Percentiles rank a stretch among this genome's conserved stretches.
Evolutionary conservation across 441 rosid species (phyloP).

Genomic region (Erysimum cheiri): DNA sequence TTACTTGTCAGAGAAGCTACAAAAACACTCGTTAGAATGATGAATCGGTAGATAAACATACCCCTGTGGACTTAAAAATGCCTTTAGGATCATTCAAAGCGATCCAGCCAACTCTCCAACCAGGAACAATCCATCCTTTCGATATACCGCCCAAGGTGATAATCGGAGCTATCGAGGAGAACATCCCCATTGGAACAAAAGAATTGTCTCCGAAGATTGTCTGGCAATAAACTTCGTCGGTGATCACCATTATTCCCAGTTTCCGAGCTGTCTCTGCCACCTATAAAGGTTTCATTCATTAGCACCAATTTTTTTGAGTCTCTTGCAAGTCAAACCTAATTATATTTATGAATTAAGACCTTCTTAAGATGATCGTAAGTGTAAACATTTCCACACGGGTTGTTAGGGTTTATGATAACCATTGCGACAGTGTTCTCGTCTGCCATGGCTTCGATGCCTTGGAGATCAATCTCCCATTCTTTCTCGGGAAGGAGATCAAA

Average conservation of each 20-base stretch:
- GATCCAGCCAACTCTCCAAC: constrained; percentile 78
- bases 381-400: constrained; percentile 72
- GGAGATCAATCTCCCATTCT: constrained; percentile 69
- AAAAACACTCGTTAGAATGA: not conserved
- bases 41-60: not conserved
- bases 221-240: constrained; percentile 71
- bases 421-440: constrained; percentile 63
- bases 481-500: constrained; percentile 66
- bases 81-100: constrained; percentile 53
- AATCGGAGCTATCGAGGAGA: constrained; percentile 62
- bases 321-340: no score
- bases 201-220: constrained; percentile 57
- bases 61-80: constrained; percentile 54
- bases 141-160: constrained; percentile 68
- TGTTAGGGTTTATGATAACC: constrained; percentile 62
- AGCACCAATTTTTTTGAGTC: not conserved
- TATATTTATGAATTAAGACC: constrained; percentile 37
- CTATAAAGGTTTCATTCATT: constrained; percentile 33
- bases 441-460: constrained; percentile 53
- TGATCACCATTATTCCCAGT: constrained; percentile 70
- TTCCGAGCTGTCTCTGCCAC: constrained; percentile 62
- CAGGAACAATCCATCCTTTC: constrained; percentile 78
- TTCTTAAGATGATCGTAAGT: constrained; percentile 54
- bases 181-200: constrained; percentile 65
- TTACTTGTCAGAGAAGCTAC: constrained; percentile 44